Evolutionary conservation across 108 stramenopile species (phyloP).

Genomic region (Nitzschia palea): DNA sequence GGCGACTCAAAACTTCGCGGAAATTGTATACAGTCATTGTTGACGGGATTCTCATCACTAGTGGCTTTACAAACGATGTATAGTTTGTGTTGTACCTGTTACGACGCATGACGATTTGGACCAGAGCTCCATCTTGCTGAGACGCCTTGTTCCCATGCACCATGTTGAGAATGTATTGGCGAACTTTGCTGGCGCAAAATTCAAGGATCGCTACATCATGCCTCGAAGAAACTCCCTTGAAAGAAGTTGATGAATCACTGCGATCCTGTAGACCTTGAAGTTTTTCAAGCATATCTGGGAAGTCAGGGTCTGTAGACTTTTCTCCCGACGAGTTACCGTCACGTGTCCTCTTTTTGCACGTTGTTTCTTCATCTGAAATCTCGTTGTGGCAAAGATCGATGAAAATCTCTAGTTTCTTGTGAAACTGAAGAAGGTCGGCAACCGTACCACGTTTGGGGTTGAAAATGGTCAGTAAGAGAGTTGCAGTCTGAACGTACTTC

Average conservation of each 20-base stretch:
- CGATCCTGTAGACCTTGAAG: slow-evolving; percentile 38
- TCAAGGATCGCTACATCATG: slow-evolving; percentile 69
- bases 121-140: slow-evolving; percentile 53
- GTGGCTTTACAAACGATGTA: slow-evolving; percentile 24
- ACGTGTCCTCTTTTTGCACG: slow-evolving; percentile 6
- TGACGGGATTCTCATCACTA: slow-evolving; percentile 59
- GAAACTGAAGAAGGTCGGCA: slow-evolving; percentile 47
- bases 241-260: slow-evolving; percentile 38
- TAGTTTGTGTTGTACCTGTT: slow-evolving; percentile 3
- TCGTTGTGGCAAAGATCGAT: slow-evolving; percentile 51
- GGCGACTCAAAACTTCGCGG: slow-evolving; percentile 48
- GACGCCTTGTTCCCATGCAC: slow-evolving; percentile 23
- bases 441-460: slow-evolving; percentile 39
- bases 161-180: slow-evolving; percentile 19
- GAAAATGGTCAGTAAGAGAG: slow-evolving; percentile 18
- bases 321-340: background rate
- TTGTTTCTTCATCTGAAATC: slow-evolving; percentile 36
- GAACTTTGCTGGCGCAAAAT: slow-evolving; percentile 49
- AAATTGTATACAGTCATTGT: slow-evolving; percentile 61
- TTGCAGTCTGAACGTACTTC: slow-evolving; percentile 18
- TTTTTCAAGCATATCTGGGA: slow-evolving; percentile 3
- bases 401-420: slow-evolving; percentile 53
- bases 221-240: slow-evolving; percentile 45
- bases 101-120: slow-evolving; percentile 56
- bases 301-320: background rate